A percentile compares a stretch with the other conserved stretches of the same genome.
phyloP scores from a whole-genome alignment of 2,329 filamentous ascomycete species.

The Coleophoma crateriformis region DNA sequence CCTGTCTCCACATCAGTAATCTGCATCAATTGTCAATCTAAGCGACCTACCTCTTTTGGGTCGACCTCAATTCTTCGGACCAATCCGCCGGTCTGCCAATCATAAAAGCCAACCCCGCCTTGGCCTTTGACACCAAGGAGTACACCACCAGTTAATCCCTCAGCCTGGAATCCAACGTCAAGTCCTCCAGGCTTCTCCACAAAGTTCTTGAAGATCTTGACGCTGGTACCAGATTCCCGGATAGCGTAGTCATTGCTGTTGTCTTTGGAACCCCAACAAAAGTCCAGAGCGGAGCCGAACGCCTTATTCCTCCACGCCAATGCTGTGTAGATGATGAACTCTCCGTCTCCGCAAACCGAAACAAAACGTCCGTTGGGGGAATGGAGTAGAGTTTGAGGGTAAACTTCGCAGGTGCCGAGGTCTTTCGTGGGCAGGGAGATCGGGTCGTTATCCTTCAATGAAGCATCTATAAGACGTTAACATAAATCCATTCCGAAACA shows the following conservation, averaged over 20 bases:
- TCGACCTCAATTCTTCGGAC: conserved; percentile 87
- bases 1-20: conserved; percentile 34
- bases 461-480: conserved; percentile 50
- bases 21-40: not conserved
- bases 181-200: conserved; percentile 83
- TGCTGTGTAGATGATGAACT: conserved; percentile 98
- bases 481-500: too few relatives aligned
- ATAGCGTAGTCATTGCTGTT: conserved; percentile 99
- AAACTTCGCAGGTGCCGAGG: conserved; percentile 91
- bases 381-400: conserved; percentile 89
- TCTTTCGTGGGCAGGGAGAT: conserved; percentile 89
- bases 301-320: conserved; percentile 96
- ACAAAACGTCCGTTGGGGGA: conserved; percentile 93
- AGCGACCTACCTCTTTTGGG: conserved; percentile 36
- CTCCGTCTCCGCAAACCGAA: conserved; percentile 87
- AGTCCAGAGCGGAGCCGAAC: conserved; percentile 91
- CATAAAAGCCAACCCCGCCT: conserved; percentile 91
- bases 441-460: conserved; percentile 81
- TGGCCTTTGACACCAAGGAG: conserved; percentile 92
- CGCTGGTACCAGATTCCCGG: conserved; percentile 85
- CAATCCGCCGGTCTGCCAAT: conserved; percentile 86
- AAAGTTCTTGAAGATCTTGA: conserved; percentile 98
- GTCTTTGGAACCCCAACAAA: conserved; percentile 94
- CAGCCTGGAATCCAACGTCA: conserved; percentile 92
- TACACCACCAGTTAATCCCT: conserved; percentile 83